Evolutionary conservation across 331 rosid species (phyloP).

Genomic region (Saraca asoca): DNA sequence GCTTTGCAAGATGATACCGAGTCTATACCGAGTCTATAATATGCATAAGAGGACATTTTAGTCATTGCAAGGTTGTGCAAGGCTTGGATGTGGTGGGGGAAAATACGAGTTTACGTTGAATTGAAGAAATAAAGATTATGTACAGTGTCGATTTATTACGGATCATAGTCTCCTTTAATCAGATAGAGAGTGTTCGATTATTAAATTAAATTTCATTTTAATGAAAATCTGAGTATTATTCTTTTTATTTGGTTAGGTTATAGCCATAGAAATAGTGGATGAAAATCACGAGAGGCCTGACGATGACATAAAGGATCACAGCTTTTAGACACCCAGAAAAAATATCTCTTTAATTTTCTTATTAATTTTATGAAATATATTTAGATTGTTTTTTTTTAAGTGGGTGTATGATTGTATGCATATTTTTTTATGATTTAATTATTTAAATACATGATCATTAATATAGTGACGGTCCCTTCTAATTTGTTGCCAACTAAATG

Average conservation of each 20-base stretch:
- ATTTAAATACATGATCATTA: too few species aligned
- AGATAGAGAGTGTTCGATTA: constrained; percentile 27
- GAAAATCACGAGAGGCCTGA: constrained; percentile 71
- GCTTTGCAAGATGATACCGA: background rate
- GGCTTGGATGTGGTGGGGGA: constrained; percentile 29
- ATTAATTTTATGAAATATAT: background rate
- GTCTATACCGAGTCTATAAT: background rate
- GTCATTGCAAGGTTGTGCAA: constrained; percentile 26
- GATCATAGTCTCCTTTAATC: constrained; percentile 20
- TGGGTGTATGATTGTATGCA: background rate
- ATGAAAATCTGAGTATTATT: constrained; percentile 10
- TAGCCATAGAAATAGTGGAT: constrained; percentile 45
- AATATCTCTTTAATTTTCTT: background rate
- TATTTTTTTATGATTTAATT: too few species aligned
- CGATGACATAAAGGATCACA: constrained; percentile 37
- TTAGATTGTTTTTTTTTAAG: background rate
- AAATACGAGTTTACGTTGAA: too few species aligned
- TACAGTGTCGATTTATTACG: constrained; percentile 43
- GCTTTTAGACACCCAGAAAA: background rate
- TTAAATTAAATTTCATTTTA: background rate
- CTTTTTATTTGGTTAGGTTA: constrained; percentile 41
- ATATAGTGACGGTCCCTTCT: too few species aligned
- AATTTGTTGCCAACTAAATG: too few species aligned
- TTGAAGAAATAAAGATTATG: constrained; percentile 51
- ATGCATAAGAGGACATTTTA: constrained; percentile 43